Evolutionary conservation across 345 rosid genomes (phyloP), one percentile per base, ranked within the genome.

Genomic region (Camelina neglecta): DNA sequence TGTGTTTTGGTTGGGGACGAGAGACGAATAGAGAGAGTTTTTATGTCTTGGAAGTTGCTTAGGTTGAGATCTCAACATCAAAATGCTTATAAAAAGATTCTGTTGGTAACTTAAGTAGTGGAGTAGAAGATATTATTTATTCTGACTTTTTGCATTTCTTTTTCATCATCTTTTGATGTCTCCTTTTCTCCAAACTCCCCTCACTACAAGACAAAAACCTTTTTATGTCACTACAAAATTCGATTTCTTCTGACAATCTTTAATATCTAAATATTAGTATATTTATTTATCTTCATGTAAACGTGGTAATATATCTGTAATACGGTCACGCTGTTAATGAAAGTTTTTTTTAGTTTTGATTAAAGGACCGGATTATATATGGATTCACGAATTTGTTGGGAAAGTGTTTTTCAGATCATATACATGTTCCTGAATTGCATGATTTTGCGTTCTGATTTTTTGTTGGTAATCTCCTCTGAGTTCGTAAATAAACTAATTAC

Each of bases 181-280:
- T 54, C 69, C 55, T 50, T 61, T 65, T 79, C 85, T 77, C 85
- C 90, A 74, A 82, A 81, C 72, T 72, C 74, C 75, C 67, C 65
- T 75, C 65, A 74, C 73, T n/a, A 81, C 85, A 71, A 60, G 65
- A 78, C 76, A 59, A 67, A 59, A 18, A 2, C 20, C 8, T 15
- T 45, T 6, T 47, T 24, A 24, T 2, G 26, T 0, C 36, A 4
- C 6, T 5, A 31, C 5, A 31, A 31, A 11, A 0, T 8, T 59
- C 23, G 16, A 5, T 39, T 55, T 42, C 16, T 20, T 36, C 21
- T 60, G 6, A 13, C 55, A 1, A 24, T 29, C 18, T 47, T n/a
- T n/a, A 3, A 15, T 8, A 15, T 15, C 20, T 15, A 13, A 44
- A 44, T 44, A 44, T 5, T 44, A 33, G 1, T 33, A 1, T 45